A percentile compares a stretch with the other conserved stretches of the same genome.
These are phyloP conservation scores for Ceratocystis cubensis DNA, from an alignment of 2,329 filamentous ascomycete genomes.

Conservation along the genomic window DNA sequence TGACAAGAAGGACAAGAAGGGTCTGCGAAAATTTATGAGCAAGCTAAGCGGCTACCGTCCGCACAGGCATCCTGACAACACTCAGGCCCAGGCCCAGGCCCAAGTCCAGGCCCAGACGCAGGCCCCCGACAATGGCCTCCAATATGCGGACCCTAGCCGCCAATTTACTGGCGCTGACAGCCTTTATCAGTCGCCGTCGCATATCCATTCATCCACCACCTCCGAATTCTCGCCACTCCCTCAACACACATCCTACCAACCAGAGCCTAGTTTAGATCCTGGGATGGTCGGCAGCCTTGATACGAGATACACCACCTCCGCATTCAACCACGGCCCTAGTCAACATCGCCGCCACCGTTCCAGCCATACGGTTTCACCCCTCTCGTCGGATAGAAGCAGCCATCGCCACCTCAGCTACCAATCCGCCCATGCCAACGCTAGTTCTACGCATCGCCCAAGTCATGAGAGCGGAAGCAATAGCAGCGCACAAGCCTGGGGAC, in stretches of 20 bases:
- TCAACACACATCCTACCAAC: not conserved
- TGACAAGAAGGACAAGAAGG: slow-evolving; percentile 13
- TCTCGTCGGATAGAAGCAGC: not conserved
- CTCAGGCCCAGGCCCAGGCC: too few relatives aligned
- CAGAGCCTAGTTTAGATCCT: not conserved
- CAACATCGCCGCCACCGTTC: not conserved
- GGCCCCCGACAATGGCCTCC: not conserved
- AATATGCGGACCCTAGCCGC: not conserved
- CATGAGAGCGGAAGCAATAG: slow-evolving; percentile 10
- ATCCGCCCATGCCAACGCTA: not conserved
- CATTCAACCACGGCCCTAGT: not conserved
- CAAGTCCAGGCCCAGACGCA: not conserved
- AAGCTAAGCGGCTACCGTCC: not conserved
- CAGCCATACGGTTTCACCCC: slow-evolving; percentile 2
- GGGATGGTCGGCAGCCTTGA: not conserved
- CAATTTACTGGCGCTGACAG: not conserved
- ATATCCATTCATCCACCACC: not conserved
- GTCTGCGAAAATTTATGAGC: slow-evolving; percentile 7
- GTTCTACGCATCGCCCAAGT: slow-evolving; percentile 8
- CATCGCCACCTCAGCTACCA: slow-evolving; percentile 5
- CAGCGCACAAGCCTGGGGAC: slow-evolving; percentile 12
- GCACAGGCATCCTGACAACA: not conserved
- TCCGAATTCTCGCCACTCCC: not conserved
- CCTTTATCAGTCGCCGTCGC: not conserved
- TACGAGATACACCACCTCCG: not conserved